phyloP scores from a whole-genome alignment of 208 protist genomes.

The Leptomonas seymouri region DNA sequence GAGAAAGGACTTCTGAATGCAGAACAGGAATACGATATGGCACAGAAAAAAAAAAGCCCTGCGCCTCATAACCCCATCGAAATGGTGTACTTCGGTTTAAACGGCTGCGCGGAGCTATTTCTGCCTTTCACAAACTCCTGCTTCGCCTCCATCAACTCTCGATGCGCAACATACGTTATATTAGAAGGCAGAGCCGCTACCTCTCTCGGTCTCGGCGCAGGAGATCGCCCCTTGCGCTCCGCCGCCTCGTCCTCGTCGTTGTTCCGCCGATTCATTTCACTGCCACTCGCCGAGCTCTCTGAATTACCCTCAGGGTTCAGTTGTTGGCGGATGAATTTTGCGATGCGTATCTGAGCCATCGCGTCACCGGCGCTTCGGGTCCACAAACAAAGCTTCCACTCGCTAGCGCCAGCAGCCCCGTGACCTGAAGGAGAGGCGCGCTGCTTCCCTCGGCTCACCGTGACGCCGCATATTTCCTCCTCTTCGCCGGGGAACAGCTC shows the following conservation, averaged over 20 bases:
- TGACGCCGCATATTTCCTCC: slow-evolving; percentile 87
- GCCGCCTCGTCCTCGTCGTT: background rate
- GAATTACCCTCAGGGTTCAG: slow-evolving; percentile 25
- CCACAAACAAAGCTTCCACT: slow-evolving; percentile 89
- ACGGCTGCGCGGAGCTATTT: slow-evolving; percentile 17
- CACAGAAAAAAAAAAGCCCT: background rate
- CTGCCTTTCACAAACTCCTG: slow-evolving; percentile 44
- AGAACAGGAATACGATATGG: background rate
- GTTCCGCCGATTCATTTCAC: background rate
- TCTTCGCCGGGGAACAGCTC: slow-evolving; percentile 80
- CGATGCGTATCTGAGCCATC: slow-evolving; percentile 67
- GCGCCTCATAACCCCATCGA: slow-evolving; percentile 12
- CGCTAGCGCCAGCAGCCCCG: slow-evolving; percentile 13
- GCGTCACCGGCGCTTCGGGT: slow-evolving; percentile 77
- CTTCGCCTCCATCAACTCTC: slow-evolving; percentile 83
- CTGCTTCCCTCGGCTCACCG: slow-evolving; percentile 60
- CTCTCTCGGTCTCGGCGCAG: slow-evolving; percentile 19
- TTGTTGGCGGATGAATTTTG: slow-evolving; percentile 55
- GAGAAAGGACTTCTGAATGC: background rate
- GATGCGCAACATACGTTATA: slow-evolving; percentile 69
- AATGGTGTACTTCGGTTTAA: slow-evolving; percentile 60
- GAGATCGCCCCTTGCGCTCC: background rate
- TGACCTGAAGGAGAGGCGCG: slow-evolving; percentile 18
- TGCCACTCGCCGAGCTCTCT: background rate
- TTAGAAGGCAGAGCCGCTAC: slow-evolving; percentile 12